Evolutionary conservation across 495 filamentous ascomycete species (phyloP), one percentile per base, ranked within the genome.

Genomic region (Articulospora tetracladia): DNA sequence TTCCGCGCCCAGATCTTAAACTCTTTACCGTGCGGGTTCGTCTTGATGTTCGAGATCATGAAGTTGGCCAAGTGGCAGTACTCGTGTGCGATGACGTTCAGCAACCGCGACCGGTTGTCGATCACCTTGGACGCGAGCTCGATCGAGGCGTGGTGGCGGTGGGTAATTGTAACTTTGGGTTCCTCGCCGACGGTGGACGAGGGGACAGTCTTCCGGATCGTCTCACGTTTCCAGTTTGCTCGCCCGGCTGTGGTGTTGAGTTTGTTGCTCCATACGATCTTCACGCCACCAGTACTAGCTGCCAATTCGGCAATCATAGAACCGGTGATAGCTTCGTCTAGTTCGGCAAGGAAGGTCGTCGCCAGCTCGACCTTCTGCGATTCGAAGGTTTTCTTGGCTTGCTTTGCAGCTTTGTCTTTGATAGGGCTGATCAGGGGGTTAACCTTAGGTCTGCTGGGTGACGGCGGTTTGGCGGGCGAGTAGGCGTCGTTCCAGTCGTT

Each of bases 1-100:
- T 70, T 69, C 27, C 68, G 59, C 27, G 69, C 84, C 87, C 86
- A 97, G 22, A 72, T 63, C 73, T 96, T 91, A 78, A 98, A 98
- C 61, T 88, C 87, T 15, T 77, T 73, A 12, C 93, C 93, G 68
- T 98, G 94, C 0, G 91, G 87, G 57, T 89, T 80, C 30, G 82
- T 82, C 22, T 77, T 79, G 23, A 89, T 73, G 17, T 84, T 79
- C 30, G 79, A 82, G 52, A 97, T 77, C 78, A 97, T 91, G 72
- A 89, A 95, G 66, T 89, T 93, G 28, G 90, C 86, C 0, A 98
- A 77, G 69, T 98, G 94, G 73, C 93, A 97, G 77, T 92, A 98
- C 63, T 98, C 94, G 71, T 98, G 94, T 2, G 93, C 91, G 22
- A 97, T 67, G 0, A 90, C 90, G 70, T 96, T 96, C 50, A 92